These are phyloP conservation scores for Pythium sukuiense DNA, from an alignment of 352 stramenopile genomes.

Conservation along the genomic window DNA sequence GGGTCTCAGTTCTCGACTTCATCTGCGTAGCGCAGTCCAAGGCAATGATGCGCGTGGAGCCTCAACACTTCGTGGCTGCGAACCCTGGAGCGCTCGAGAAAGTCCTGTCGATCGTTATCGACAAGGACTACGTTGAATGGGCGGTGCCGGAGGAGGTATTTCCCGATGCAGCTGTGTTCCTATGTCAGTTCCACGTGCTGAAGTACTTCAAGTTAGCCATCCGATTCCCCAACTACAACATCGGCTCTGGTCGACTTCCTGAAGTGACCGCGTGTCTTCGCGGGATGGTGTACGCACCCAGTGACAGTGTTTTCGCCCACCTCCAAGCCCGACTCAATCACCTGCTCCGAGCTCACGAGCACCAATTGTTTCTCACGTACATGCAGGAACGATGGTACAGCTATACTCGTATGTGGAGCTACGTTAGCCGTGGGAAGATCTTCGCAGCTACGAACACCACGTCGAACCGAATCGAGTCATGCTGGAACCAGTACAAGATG, in stretches of 20 bases:
- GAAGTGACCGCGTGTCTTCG: conserved; percentile 1
- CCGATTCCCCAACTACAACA: neutral
- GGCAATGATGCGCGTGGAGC: conserved; percentile 15
- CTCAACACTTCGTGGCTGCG: conserved; percentile 13
- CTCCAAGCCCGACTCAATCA: neutral
- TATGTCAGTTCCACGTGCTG: conserved; percentile 29
- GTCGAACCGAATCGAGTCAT: conserved; percentile 9
- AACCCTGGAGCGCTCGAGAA: conserved; percentile 6
- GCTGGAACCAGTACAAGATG: conserved; percentile 8
- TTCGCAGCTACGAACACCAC: conserved; percentile 11
- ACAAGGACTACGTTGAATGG: conserved; percentile 33
- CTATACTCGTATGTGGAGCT: conserved; percentile 4
- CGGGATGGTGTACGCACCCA: neutral
- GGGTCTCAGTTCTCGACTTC: conserved; percentile 31
- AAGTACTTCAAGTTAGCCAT: conserved; percentile 20
- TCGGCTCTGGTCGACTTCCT: neutral
- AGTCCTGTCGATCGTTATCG: conserved; percentile 27
- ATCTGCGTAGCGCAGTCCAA: conserved; percentile 21
- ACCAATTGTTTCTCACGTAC: conserved; percentile 1
- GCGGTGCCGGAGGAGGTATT: conserved; percentile 5
- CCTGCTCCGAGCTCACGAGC: neutral
- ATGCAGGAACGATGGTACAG: conserved; percentile 1
- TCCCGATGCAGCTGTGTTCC: conserved; percentile 2
- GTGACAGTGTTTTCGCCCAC: neutral
- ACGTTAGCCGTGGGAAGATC: neutral